Percentiles rank a stretch among this genome's conserved stretches.
Conservation (phyloP, 2,329 filamentous ascomycete genomes). For the Lojkania enalia region DNA sequence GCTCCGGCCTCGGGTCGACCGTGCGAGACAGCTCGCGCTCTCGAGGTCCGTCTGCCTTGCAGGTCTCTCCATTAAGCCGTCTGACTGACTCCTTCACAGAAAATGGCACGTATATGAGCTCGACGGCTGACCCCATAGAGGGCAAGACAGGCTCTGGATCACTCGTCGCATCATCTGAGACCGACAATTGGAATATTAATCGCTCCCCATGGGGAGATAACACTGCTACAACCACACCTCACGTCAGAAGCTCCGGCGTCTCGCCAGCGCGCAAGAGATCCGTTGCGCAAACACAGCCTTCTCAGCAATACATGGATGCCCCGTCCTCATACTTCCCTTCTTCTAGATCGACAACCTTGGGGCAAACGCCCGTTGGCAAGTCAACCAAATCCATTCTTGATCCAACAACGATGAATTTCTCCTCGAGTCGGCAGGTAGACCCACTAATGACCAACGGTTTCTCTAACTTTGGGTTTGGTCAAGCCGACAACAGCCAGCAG, state of each 20-base stretch:
- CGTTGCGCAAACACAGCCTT: slow-evolving; percentile 39
- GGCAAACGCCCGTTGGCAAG: slow-evolving; percentile 28
- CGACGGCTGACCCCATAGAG: slow-evolving; percentile 46
- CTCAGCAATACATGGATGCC: slow-evolving; percentile 36
- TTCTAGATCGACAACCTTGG: slow-evolving; percentile 25
- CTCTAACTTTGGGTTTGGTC: slow-evolving; percentile 37
- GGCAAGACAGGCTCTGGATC: slow-evolving; percentile 70
- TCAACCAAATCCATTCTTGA: slow-evolving; percentile 37
- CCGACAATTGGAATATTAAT: slow-evolving; percentile 63
- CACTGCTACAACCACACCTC: slow-evolving; percentile 30
- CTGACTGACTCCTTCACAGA: slow-evolving; percentile 31
- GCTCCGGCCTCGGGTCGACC: slow-evolving; percentile 32
- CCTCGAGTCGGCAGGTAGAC: slow-evolving; percentile 34
- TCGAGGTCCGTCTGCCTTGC: slow-evolving; percentile 29
- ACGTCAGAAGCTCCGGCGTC: slow-evolving; percentile 40
- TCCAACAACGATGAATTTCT: slow-evolving; percentile 37
- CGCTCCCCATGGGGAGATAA: slow-evolving; percentile 63
- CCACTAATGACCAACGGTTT: slow-evolving; percentile 36
- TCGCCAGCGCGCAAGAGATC: slow-evolving; percentile 45
- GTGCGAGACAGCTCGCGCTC: slow-evolving; percentile 37
- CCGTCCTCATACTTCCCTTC: slow-evolving; percentile 33
- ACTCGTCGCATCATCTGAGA: slow-evolving; percentile 69
- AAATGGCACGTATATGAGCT: slow-evolving; percentile 28
- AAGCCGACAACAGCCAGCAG: slow-evolving; percentile 32
- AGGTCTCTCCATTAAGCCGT: neutral